phyloP scores from a whole-genome alignment of 2,329 filamentous ascomycete species.

The Nemania diffusa region DNA sequence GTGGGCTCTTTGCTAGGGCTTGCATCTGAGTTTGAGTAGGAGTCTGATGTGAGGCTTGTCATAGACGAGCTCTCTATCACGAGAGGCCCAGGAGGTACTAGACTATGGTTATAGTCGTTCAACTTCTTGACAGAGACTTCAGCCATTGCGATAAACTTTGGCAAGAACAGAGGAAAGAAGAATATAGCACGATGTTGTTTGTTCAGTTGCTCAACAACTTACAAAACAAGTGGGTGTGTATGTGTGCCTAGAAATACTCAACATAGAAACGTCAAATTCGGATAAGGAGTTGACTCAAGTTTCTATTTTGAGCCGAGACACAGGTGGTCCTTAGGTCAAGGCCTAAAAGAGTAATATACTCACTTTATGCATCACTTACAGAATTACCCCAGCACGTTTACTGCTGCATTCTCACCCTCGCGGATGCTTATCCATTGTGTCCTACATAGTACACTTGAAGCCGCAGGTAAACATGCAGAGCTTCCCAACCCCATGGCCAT shows the following conservation, averaged over 20 bases:
- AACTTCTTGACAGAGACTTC: background rate
- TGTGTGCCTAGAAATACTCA: background rate
- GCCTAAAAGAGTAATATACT: background rate
- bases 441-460: background rate
- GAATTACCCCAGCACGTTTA: background rate
- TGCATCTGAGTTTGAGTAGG: constrained; percentile 3
- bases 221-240: background rate
- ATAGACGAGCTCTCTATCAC: background rate
- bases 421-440: background rate
- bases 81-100: background rate
- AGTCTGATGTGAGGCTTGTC: constrained; percentile 13
- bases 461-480: background rate
- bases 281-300: background rate
- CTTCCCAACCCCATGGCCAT: background rate
- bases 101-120: background rate
- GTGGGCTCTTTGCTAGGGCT: constrained; percentile 1
- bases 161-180: background rate
- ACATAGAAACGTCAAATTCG: background rate
- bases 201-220: background rate
- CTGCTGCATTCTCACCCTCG: background rate
- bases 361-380: background rate
- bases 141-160: background rate
- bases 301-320: background rate
- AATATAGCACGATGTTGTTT: background rate
- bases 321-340: background rate